Conservation (phyloP, 106 monocot species). For the Dendrobium officinale region DNA sequence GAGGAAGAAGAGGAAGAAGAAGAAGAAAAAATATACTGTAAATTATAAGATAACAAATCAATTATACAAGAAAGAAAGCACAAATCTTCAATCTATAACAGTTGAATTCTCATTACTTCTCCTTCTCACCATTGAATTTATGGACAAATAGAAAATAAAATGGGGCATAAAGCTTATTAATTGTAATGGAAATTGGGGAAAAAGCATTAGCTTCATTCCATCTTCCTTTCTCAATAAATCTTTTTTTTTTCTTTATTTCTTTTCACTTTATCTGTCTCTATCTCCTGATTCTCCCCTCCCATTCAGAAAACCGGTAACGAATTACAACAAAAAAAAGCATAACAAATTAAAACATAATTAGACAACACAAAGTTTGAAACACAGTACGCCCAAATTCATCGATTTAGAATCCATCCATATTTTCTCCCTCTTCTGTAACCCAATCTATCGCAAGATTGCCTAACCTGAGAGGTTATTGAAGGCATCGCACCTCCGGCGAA, state of each 20-base stretch:
- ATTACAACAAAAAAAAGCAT: background rate
- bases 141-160: too few species aligned
- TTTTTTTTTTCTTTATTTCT: too few species aligned
- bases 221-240: background rate
- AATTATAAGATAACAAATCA: too few species aligned
- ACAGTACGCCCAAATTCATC: background rate
- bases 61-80: too few species aligned
- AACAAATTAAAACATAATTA: background rate
- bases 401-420: background rate
- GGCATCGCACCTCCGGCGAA: conserved; percentile 29
- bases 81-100: too few species aligned
- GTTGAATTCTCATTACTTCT: too few species aligned
- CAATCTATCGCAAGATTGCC: background rate
- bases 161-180: background rate
- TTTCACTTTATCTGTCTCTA: background rate
- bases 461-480: conserved; percentile 17
- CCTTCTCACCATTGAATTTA: too few species aligned
- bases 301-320: background rate
- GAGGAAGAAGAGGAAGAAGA: too few species aligned
- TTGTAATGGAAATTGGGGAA: background rate
- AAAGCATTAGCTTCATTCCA: background rate
- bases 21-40: too few species aligned
- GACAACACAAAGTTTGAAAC: background rate
- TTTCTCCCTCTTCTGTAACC: background rate
- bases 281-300: background rate